phyloP scores from a whole-genome alignment of 306 rosid species.

The Vigna reflexopilosa region DNA sequence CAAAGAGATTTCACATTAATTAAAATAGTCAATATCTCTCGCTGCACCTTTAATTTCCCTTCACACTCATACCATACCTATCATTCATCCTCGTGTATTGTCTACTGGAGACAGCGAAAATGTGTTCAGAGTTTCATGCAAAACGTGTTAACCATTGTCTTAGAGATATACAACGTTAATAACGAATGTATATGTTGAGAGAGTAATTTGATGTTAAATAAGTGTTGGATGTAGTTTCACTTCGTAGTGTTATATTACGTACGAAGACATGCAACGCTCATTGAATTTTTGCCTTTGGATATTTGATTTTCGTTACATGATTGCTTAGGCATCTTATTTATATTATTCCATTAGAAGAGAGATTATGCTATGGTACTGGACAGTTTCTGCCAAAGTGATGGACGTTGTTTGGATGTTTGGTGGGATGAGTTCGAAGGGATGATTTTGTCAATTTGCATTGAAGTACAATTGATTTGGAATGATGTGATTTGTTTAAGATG shows the following conservation, averaged over 20 bases:
- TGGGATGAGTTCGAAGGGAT: constrained; percentile 1
- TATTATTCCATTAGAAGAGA: no score
- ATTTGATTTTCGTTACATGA: no score
- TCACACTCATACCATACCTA: not conserved
- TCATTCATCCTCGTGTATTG: not conserved
- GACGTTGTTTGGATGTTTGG: not conserved
- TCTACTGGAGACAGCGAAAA: not conserved
- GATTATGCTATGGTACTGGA: not conserved
- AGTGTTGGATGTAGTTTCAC: no score
- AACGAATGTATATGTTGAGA: not conserved
- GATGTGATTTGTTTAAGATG: constrained; percentile 3
- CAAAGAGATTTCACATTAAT: not conserved
- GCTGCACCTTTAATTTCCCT: not conserved
- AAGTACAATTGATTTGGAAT: not conserved
- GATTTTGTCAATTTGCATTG: constrained; percentile 30
- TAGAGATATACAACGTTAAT: not conserved
- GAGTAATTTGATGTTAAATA: no score
- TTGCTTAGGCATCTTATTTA: no score
- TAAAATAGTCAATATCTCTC: constrained; percentile 40
- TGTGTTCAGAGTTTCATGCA: constrained; percentile 24
- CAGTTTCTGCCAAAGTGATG: not conserved
- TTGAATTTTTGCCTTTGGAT: not conserved
- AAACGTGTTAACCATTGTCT: not conserved
- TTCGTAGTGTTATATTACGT: no score
- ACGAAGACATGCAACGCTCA: not conserved